Percentiles rank a stretch among this genome's conserved stretches.
Conservation (phyloP, 345 rosid genomes). For the Iberis pinnata region DNA sequence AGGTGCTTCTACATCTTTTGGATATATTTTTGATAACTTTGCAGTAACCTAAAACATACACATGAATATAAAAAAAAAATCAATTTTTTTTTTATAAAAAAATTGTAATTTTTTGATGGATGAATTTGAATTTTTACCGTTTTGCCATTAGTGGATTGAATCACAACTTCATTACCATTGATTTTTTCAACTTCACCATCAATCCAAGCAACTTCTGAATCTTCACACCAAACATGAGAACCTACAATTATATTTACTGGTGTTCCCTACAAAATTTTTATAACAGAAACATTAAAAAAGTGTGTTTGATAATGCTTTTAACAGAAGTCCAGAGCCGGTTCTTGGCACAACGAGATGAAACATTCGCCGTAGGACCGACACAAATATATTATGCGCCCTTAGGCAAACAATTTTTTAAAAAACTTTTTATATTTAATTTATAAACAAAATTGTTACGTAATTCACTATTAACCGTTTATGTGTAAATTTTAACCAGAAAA, state of each 20-base stretch:
- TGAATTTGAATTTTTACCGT: constrained; percentile 7
- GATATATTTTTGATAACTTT: constrained; percentile 60
- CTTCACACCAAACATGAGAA: constrained; percentile 90
- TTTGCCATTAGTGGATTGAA: constrained; percentile 49
- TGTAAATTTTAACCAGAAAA: too few relatives aligned
- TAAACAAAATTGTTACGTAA: too few relatives aligned
- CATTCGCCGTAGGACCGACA: too few relatives aligned
- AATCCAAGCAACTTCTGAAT: constrained; percentile 63
- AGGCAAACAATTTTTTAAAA: too few relatives aligned
- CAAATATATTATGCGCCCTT: too few relatives aligned
- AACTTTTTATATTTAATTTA: too few relatives aligned
- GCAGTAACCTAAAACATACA: constrained; percentile 42
- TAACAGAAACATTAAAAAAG: too few relatives aligned
- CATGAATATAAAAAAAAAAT: not conserved
- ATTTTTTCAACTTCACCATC: constrained; percentile 72
- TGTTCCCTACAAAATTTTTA: constrained; percentile 88
- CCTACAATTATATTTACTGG: constrained; percentile 78
- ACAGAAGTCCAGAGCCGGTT: too few relatives aligned
- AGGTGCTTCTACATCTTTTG: constrained; percentile 82
- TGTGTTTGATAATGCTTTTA: too few relatives aligned
- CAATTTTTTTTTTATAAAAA: not conserved
- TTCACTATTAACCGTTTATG: too few relatives aligned
- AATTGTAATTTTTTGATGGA: too few relatives aligned
- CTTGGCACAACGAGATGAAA: too few relatives aligned
- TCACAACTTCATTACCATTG: constrained; percentile 48